Evolutionary conservation across 805 yeast species (phyloP).

Genomic region (Metschnikowia gelsemii): DNA sequence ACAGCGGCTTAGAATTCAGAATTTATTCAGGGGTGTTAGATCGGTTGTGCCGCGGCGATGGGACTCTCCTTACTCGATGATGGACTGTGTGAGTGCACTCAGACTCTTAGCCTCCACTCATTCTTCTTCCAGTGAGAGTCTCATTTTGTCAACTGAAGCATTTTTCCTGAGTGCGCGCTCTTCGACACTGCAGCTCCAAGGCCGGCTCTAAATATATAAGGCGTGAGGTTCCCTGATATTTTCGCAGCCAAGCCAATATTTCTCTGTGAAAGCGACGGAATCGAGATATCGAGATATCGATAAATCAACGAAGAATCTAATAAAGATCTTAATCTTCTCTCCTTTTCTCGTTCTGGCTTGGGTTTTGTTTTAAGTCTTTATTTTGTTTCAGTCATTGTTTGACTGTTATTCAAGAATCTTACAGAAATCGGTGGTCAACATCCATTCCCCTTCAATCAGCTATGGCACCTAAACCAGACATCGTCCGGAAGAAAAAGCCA

Average conservation of each 20-base stretch:
- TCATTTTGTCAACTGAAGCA: background rate
- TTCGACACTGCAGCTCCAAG: no score
- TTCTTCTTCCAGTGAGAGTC: no score
- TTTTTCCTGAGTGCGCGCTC: background rate
- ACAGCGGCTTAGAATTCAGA: background rate
- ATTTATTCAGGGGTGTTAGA: background rate
- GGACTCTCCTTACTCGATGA: no score
- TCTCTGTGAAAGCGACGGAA: background rate
- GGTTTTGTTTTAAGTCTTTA: background rate
- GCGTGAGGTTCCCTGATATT: background rate
- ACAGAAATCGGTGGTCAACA: no score
- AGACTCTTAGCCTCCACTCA: no score
- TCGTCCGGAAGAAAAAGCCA: constrained; percentile 19
- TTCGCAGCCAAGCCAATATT: constrained; percentile 9
- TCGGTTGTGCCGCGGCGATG: constrained; percentile 8
- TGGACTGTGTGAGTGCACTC: no score
- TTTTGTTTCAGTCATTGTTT: background rate
- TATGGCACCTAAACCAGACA: constrained; percentile 6
- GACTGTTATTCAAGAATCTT: background rate
- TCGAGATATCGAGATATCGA: no score
- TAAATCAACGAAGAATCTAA: no score
- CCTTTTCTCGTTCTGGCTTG: background rate
- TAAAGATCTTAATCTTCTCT: background rate
- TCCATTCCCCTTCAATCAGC: no score
- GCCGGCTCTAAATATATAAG: no score